A percentile compares a stretch with the other conserved stretches of the same genome.
These are phyloP conservation scores for Penicillium sp. DNA, from an alignment of 2,329 filamentous ascomycete species.

Conservation along the genomic window DNA sequence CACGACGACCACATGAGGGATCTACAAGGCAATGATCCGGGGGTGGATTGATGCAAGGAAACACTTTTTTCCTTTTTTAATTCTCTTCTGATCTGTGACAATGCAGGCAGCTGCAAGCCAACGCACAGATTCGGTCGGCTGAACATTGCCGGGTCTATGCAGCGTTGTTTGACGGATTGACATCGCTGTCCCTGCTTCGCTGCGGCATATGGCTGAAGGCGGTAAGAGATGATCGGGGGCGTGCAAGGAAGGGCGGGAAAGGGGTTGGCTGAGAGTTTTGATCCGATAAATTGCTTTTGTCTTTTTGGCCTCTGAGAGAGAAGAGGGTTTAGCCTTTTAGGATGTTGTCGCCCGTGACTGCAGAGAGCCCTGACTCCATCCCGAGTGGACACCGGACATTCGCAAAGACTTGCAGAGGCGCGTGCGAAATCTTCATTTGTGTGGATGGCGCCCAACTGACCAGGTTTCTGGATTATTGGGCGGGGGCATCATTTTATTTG, in stretches of 20 bases:
- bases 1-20: neutral
- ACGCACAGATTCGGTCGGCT: slow-evolving; percentile 21
- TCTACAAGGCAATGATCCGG: neutral
- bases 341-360: neutral
- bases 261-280: slow-evolving; percentile 4
- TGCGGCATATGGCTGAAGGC: slow-evolving; percentile 14
- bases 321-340: slow-evolving; percentile 9
- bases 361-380: slow-evolving; percentile 4
- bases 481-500: slow-evolving; percentile 1
- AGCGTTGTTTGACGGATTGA: slow-evolving; percentile 23
- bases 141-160: slow-evolving; percentile 25
- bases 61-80: neutral
- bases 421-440: slow-evolving; percentile 20
- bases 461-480: slow-evolving; percentile 14
- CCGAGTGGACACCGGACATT: neutral
- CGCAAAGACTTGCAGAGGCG: slow-evolving; percentile 19
- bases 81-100: neutral
- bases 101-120: slow-evolving; percentile 21
- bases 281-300: slow-evolving; percentile 16
- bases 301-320: neutral
- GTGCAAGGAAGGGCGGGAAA: slow-evolving; percentile 1
- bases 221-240: slow-evolving; percentile 4
- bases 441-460: slow-evolving; percentile 5
- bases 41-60: neutral
- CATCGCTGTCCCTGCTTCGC: slow-evolving; percentile 17